phyloP scores from a whole-genome alignment of 1,284 basidiomycete genomes.

The Rhodofomes roseus region DNA sequence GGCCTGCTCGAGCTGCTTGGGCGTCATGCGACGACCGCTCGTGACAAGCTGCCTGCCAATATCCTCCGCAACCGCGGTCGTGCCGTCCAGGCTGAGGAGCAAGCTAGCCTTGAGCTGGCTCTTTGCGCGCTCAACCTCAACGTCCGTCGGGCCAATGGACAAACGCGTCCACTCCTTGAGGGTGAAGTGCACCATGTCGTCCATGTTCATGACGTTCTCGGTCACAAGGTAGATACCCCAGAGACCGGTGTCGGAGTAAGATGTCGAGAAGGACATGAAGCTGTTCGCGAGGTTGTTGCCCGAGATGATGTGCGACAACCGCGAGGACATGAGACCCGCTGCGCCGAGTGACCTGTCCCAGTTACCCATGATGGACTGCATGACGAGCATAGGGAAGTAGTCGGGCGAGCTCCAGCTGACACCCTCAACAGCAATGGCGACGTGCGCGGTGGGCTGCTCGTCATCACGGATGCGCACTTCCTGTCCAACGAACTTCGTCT shows the following conservation, averaged over 20 bases:
- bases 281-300: conserved; percentile 97
- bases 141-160: conserved; percentile 80
- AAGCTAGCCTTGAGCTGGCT: conserved; percentile 96
- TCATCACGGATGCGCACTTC: conserved; percentile 97
- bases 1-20: conserved; percentile 91
- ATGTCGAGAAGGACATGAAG: conserved; percentile 99
- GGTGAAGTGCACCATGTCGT: conserved; percentile 94
- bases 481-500: conserved; percentile 87
- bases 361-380: conserved; percentile 98
- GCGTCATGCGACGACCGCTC: conserved; percentile 85
- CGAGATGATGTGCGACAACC: conserved; percentile 90
- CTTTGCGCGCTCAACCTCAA: conserved; percentile 96
- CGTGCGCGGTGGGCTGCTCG: conserved; percentile 83
- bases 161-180: conserved; percentile 97
- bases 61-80: conserved; percentile 96
- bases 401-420: conserved; percentile 98
- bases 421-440: conserved; percentile 97
- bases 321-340: conserved; percentile 85
- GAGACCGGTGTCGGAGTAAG: conserved; percentile 98
- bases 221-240: conserved; percentile 99
- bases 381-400: conserved; percentile 99
- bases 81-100: conserved; percentile 89
- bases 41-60: conserved; percentile 97
- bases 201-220: conserved; percentile 91
- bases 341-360: conserved; percentile 98